These are phyloP conservation scores for Fusarium verrucosum DNA, from an alignment of 2,329 filamentous ascomycete genomes.

Conservation along the genomic window DNA sequence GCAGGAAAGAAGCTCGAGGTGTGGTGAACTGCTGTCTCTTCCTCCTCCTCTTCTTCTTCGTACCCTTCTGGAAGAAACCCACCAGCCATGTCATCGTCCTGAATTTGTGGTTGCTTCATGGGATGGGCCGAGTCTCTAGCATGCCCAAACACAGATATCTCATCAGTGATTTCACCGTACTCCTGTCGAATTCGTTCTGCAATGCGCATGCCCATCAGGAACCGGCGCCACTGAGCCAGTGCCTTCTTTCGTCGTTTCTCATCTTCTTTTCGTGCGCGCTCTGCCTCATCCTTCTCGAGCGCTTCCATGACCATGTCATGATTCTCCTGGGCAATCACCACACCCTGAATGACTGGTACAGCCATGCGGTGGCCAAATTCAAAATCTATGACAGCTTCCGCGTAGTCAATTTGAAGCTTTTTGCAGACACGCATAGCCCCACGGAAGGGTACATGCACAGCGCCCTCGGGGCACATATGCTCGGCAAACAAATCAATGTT, in stretches of 20 bases:
- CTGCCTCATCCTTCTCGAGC: slow-evolving; percentile 79
- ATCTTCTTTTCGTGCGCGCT: slow-evolving; percentile 80
- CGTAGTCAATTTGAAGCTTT: slow-evolving; percentile 84
- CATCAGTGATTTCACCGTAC: slow-evolving; percentile 71
- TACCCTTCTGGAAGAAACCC: slow-evolving; percentile 69
- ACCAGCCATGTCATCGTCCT: slow-evolving; percentile 65
- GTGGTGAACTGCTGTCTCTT: slow-evolving; percentile 42
- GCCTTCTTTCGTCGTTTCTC: slow-evolving; percentile 81
- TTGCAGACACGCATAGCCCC: slow-evolving; percentile 84
- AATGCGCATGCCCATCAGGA: slow-evolving; percentile 86
- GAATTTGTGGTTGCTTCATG: slow-evolving; percentile 38
- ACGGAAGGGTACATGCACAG: slow-evolving; percentile 82
- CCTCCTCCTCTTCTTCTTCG: slow-evolving; percentile 58
- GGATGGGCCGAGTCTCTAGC: slow-evolving; percentile 43
- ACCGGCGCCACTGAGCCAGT: slow-evolving; percentile 83
- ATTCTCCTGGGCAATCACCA: slow-evolving; percentile 86
- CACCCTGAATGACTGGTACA: slow-evolving; percentile 88
- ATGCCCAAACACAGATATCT: slow-evolving; percentile 64
- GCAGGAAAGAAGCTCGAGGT: slow-evolving; percentile 61
- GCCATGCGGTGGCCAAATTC: slow-evolving; percentile 96
- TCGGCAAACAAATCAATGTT: slow-evolving; percentile 97
- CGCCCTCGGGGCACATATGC: slow-evolving; percentile 88
- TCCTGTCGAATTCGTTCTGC: slow-evolving; percentile 78
- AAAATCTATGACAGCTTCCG: slow-evolving; percentile 94
- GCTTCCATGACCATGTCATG: slow-evolving; percentile 78